Evolutionary conservation across 768 basidiomycete species (phyloP), one percentile per base, ranked within the genome.

Genomic region (Royoungia palumana): DNA sequence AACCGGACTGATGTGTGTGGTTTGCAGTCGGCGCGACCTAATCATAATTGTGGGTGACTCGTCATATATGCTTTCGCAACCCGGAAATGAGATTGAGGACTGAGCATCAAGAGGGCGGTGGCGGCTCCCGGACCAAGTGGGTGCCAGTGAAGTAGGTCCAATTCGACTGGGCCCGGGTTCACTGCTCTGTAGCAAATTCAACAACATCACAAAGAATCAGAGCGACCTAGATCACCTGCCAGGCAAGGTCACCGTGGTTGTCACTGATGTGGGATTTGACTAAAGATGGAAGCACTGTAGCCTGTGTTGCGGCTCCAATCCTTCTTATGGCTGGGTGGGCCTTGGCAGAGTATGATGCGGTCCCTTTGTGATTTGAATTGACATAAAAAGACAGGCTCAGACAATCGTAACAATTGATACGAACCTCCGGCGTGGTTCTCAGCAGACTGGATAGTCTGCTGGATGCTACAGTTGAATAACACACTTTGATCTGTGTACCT

Each of bases 181-280:
- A 12, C 12, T 48, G 34, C 27, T 44, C 62, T 65, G 47, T n/a
- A 28, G 42, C 35, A 6, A 51, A 32, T 49, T 56, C 20, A 50
- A 43, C 35, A 35, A 41, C n/a, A 35, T 40, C 11, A 28, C 21
- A 20, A 19, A 16, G 19, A 37, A 30, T 17, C 1, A 17, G n/a
- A 43, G 32, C 6, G 32, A 41, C 32, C 21, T 25, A 11, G 20
- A 39, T 52, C n/a, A 59, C 54, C 49, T 59, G 58, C n/a, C n/a
- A n/a, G 16, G 14, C 19, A 44, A 20, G 7, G n/a, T 27, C 21
- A 46, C 44, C 13, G 30, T 44, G 11, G 40, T 7, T 30, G n/a
- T 24, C 41, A 35, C n/a, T n/a, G n/a, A n/a, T n/a, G n/a, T 14
- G 49, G 32, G 22, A 17, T 24, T 34, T 36, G 35, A 35, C 22